A percentile compares a stretch with the other conserved stretches of the same genome.
Evolutionary conservation across 805 yeast genomes (phyloP).

Genomic region (Myxozyma neotropica): DNA sequence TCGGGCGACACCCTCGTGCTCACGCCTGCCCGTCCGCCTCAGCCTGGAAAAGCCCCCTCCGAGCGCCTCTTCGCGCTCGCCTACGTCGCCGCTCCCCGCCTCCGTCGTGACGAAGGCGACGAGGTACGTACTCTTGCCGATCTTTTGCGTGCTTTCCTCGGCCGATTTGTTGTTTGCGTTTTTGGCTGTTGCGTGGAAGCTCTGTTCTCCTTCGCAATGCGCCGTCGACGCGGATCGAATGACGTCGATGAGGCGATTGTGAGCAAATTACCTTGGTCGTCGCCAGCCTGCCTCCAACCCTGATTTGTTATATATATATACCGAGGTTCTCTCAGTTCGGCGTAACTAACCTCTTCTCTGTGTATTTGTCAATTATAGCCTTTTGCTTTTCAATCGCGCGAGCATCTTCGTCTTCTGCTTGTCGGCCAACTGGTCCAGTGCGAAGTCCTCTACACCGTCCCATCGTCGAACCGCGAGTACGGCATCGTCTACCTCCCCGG

Average conservation of each 20-base stretch:
- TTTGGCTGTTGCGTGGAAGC: background rate
- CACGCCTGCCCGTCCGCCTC: slow-evolving; percentile 48
- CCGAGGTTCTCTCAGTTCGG: background rate
- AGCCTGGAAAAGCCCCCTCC: slow-evolving; percentile 43
- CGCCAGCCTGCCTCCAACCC: background rate
- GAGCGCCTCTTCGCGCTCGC: slow-evolving; percentile 70
- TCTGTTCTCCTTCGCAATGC: background rate
- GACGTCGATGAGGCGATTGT: slow-evolving; percentile 9
- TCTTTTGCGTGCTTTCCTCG: background rate
- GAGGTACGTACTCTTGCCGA: slow-evolving; percentile 28
- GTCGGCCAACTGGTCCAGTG: slow-evolving; percentile 67
- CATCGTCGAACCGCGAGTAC: slow-evolving; percentile 56
- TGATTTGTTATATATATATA: background rate
- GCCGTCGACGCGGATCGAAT: background rate
- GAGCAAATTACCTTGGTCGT: slow-evolving; percentile 19
- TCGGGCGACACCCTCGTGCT: slow-evolving; percentile 73
- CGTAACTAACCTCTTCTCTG: background rate
- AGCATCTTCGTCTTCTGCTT: slow-evolving; percentile 59
- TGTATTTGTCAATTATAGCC: slow-evolving; percentile 44
- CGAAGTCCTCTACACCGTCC: slow-evolving; percentile 56
- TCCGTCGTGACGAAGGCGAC: slow-evolving; percentile 40
- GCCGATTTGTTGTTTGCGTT: background rate
- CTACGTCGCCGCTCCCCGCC: slow-evolving; percentile 60
- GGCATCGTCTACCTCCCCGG: slow-evolving; percentile 72
- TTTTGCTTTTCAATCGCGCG: slow-evolving; percentile 61